These are phyloP conservation scores for Suillus alpinus DNA, from an alignment of 768 basidiomycete genomes.

Conservation along the genomic window DNA sequence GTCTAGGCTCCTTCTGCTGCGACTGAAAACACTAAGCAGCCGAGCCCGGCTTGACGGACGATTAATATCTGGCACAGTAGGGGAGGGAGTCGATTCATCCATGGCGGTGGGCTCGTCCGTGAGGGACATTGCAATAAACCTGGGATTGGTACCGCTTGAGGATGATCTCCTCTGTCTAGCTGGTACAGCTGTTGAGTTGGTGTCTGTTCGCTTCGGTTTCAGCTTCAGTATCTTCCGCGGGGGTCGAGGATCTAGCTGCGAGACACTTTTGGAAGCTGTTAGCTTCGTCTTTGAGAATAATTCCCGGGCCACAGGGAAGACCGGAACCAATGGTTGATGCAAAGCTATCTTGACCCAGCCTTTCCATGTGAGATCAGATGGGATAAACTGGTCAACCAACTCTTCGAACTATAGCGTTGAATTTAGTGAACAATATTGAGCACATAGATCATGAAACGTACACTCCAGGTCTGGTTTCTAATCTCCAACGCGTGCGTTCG, in stretches of 20 bases:
- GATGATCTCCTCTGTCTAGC: slow-evolving; percentile 17
- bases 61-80: slow-evolving; percentile 10
- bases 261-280: slow-evolving; percentile 41
- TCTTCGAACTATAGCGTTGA: slow-evolving; percentile 62
- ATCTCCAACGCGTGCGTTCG: slow-evolving; percentile 79
- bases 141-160: slow-evolving; percentile 15
- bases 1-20: slow-evolving; percentile 16
- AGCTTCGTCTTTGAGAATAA: slow-evolving; percentile 76
- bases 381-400: slow-evolving; percentile 74
- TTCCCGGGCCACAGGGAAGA: slow-evolving; percentile 76
- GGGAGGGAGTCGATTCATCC: slow-evolving; percentile 15
- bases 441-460: slow-evolving; percentile 35
- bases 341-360: slow-evolving; percentile 85
- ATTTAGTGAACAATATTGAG: slow-evolving; percentile 7
- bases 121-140: slow-evolving; percentile 30
- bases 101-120: slow-evolving; percentile 42
- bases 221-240: slow-evolving; percentile 19
- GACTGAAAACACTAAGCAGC: slow-evolving; percentile 28
- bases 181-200: slow-evolving; percentile 13
- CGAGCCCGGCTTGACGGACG: slow-evolving; percentile 27
- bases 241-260: slow-evolving; percentile 26
- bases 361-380: slow-evolving; percentile 73
- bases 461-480: slow-evolving; percentile 80
- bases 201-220: slow-evolving; percentile 18
- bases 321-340: slow-evolving; percentile 74